A percentile compares a stretch with the other conserved stretches of the same genome.
Conservation (phyloP, 2,329 filamentous ascomycete genomes). For the Colletotrichum tabaci region DNA sequence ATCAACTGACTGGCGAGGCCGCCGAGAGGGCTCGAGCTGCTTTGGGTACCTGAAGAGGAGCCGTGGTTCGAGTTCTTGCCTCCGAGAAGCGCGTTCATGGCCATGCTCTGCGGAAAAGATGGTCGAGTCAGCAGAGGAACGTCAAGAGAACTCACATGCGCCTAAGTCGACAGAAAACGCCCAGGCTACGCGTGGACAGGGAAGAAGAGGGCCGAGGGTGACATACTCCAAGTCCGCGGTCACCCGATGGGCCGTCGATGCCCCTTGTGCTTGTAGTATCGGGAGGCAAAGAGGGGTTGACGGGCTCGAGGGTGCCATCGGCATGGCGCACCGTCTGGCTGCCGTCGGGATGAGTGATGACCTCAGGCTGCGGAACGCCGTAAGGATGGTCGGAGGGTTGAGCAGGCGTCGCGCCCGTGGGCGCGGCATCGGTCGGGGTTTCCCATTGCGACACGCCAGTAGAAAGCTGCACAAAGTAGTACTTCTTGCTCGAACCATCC, state of each 20-base stretch:
- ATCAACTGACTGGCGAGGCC: constrained; percentile 65
- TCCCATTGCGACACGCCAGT: constrained; percentile 83
- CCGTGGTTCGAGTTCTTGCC: constrained; percentile 61
- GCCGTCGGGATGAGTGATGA: constrained; percentile 75
- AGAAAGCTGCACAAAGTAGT: constrained; percentile 81
- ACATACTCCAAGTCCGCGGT: constrained; percentile 77
- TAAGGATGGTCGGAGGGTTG: constrained; percentile 73
- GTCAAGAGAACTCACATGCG: constrained; percentile 7
- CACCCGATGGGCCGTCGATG: constrained; percentile 66
- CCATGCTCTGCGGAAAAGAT: constrained; percentile 64
- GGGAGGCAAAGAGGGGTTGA: constrained; percentile 63
- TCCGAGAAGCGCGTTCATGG: constrained; percentile 70
- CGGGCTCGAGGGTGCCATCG: constrained; percentile 74
- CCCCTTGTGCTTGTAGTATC: constrained; percentile 66
- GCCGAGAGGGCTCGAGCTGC: constrained; percentile 59
- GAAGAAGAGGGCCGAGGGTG: constrained; percentile 14
- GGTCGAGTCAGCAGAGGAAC: constrained; percentile 23
- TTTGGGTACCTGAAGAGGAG: constrained; percentile 47
- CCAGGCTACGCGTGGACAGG: constrained; percentile 2
- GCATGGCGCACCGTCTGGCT: constrained; percentile 73
- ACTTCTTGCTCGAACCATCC: constrained; percentile 75
- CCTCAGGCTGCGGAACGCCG: constrained; percentile 68
- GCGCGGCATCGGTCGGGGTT: constrained; percentile 75
- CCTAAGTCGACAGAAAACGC: neutral
- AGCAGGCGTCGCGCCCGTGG: constrained; percentile 72